Evolutionary conservation across 768 basidiomycete genomes (phyloP).

Genomic region (Suillus ampliporus): DNA sequence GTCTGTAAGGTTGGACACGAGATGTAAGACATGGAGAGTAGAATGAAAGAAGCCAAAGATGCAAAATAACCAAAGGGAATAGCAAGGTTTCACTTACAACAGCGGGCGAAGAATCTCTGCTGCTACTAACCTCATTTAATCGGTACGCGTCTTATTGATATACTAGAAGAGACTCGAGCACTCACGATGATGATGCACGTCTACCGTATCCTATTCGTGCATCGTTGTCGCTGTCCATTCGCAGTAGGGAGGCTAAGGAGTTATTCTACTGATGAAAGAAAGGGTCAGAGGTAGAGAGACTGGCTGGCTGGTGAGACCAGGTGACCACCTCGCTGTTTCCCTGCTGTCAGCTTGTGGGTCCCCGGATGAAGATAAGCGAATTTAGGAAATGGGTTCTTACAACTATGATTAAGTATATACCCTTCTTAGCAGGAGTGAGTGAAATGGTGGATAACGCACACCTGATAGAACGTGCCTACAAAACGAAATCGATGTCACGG

Average conservation of each 20-base stretch:
- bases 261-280: background rate
- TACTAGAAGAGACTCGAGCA: constrained; percentile 11
- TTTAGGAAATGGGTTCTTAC: background rate
- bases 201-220: constrained; percentile 33
- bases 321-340: background rate
- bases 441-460: background rate
- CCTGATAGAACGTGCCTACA: constrained; percentile 1
- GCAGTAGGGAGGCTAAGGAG: constrained; percentile 8
- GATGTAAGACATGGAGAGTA: constrained; percentile 2
- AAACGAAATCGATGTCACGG: background rate
- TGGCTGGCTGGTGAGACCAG: background rate
- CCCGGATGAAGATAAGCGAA: background rate
- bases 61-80: background rate
- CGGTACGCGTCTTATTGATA: constrained; percentile 7
- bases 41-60: background rate
- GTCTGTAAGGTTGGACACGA: constrained; percentile 34
- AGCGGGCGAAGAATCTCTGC: constrained; percentile 59
- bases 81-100: constrained; percentile 39
- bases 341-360: constrained; percentile 6
- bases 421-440: constrained; percentile 2
- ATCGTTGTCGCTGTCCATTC: constrained; percentile 32
- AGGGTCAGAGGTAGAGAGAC: background rate
- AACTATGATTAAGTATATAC: background rate
- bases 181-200: constrained; percentile 45
- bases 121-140: constrained; percentile 48